A percentile compares a stretch with the other conserved stretches of the same genome.
Conservation (phyloP, 768 basidiomycete species). For the Galerina marginata region DNA sequence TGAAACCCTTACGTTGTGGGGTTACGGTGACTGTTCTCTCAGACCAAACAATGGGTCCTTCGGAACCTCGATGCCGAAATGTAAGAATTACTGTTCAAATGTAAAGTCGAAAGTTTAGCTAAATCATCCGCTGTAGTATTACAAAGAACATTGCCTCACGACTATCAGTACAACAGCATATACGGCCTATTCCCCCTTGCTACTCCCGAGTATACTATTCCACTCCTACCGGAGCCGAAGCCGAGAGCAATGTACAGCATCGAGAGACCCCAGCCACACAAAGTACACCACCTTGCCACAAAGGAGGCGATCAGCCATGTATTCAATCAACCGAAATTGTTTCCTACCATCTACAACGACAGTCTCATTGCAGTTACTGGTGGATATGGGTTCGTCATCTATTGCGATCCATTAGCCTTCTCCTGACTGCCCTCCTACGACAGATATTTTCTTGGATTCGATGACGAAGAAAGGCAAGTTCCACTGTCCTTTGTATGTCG, state of each 20-base stretch:
- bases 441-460: slow-evolving; percentile 8
- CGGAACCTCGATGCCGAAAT: slow-evolving; percentile 24
- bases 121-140: slow-evolving; percentile 20
- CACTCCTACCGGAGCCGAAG: not conserved
- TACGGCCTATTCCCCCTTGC: slow-evolving; percentile 30
- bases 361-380: not conserved
- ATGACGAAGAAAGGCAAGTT: slow-evolving; percentile 1
- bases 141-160: slow-evolving; percentile 26
- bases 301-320: not conserved
- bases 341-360: not conserved
- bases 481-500: not conserved
- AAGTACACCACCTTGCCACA: not conserved
- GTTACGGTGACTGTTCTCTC: slow-evolving; percentile 22
- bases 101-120: not conserved
- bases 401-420: not conserved
- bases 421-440: not conserved
- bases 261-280: not conserved
- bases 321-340: not conserved
- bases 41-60: slow-evolving; percentile 23
- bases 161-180: slow-evolving; percentile 27
- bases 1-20: slow-evolving; percentile 18
- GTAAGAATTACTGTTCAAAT: slow-evolving; percentile 8
- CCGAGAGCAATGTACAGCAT: not conserved
- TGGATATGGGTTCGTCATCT: slow-evolving; percentile 8
- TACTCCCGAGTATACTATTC: slow-evolving; percentile 1